phyloP scores from a whole-genome alignment of 345 rosid species.

The Viola odorata region DNA sequence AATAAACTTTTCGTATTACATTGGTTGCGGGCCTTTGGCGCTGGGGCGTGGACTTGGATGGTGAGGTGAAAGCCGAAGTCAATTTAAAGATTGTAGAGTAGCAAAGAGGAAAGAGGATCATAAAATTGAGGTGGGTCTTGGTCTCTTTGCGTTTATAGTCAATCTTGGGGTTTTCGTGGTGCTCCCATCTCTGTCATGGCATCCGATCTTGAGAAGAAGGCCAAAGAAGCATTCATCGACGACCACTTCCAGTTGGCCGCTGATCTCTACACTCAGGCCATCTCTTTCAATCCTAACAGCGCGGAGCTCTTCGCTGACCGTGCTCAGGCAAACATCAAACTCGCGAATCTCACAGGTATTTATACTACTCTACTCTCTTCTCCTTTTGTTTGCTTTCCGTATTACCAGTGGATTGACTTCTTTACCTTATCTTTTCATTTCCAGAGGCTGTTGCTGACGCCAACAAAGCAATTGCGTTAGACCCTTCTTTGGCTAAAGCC shows the following conservation, averaged over 20 bases:
- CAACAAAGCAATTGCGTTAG: constrained; percentile 67
- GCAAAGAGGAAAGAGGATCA: no score
- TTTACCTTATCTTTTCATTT: not conserved
- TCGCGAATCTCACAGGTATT: constrained; percentile 61
- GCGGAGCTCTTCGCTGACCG: constrained; percentile 81
- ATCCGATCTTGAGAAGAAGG: constrained; percentile 58
- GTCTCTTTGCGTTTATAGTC: no score
- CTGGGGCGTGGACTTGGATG: no score
- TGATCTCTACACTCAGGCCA: constrained; percentile 76
- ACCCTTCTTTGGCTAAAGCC: constrained; percentile 59
- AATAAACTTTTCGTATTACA: no score
- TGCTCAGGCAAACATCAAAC: constrained; percentile 86
- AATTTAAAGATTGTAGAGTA: no score
- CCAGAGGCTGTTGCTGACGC: constrained; percentile 91
- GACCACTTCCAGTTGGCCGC: constrained; percentile 79
- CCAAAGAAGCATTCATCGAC: constrained; percentile 81
- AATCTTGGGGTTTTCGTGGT: not conserved
- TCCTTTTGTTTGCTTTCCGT: not conserved
- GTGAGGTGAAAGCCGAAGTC: no score
- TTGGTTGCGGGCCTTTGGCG: no score
- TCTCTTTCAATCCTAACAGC: constrained; percentile 49
- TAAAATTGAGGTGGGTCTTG: no score
- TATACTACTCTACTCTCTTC: no score
- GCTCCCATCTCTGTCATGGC: constrained; percentile 38
- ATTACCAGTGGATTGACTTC: not conserved